These are phyloP conservation scores for Parietichytrium sp. DNA, from an alignment of 108 stramenopile species.

Conservation along the genomic window DNA sequence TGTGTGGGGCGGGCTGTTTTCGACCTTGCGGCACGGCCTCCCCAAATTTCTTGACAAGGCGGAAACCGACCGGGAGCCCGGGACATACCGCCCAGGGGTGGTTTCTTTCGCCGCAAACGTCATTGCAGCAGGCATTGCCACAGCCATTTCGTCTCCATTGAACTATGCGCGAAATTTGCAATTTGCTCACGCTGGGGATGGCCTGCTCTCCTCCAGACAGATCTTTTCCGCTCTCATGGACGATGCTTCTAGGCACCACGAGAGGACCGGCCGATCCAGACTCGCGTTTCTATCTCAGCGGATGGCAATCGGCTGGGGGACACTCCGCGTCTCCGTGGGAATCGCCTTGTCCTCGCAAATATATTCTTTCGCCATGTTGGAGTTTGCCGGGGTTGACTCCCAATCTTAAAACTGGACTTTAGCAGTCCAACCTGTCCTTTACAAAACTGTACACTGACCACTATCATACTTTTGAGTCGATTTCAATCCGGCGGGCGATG, in stretches of 20 bases:
- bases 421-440: too few relatives aligned
- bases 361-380: slow-evolving; percentile 13
- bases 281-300: background rate
- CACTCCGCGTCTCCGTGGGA: slow-evolving; percentile 32
- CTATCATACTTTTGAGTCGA: too few relatives aligned
- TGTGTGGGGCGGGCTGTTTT: slow-evolving; percentile 24
- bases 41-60: slow-evolving; percentile 26
- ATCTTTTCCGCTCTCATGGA: slow-evolving; percentile 3
- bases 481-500: too few relatives aligned
- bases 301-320: slow-evolving; percentile 29
- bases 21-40: slow-evolving; percentile 16
- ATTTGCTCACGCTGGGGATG: background rate
- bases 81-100: background rate
- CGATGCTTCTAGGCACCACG: background rate
- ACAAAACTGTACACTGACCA: too few relatives aligned
- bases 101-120: slow-evolving; percentile 35
- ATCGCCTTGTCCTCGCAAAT: slow-evolving; percentile 26
- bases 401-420: too few relatives aligned
- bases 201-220: background rate
- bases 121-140: slow-evolving; percentile 8
- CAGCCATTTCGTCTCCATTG: background rate
- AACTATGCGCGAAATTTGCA: slow-evolving; percentile 31
- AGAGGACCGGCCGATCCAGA: background rate
- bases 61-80: background rate
- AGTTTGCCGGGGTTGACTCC: too few relatives aligned